Evolutionary conservation across 2,329 filamentous ascomycete species (phyloP), one percentile per base, ranked within the genome.

Genomic region (Cladophialophora immunda): DNA sequence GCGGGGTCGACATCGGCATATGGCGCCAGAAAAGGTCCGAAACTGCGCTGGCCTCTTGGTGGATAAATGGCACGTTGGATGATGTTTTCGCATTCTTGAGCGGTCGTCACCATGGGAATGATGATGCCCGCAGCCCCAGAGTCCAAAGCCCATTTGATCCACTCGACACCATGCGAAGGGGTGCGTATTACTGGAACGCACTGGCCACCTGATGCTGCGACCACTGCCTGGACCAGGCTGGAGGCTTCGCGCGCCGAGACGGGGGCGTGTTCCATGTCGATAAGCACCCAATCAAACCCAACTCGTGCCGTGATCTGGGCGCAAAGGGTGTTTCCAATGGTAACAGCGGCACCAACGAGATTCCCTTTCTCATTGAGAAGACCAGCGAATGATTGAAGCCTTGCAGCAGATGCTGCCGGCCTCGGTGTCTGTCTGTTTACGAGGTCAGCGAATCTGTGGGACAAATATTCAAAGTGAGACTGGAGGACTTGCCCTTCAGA

Each of bases 81-180:
- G 15, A 87, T 78, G 15, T 77, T 79, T 67, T 78, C 78, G 3
- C 84, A 84, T 67, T 87, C 85, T 22, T 84, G 81, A 7, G 81
- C 80, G 0, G 80, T 84, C 66, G 84, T 80, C 30, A 86, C 78
- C 7, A 86, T 76, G 3, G 84, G 85, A 3, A 86, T 84, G 25
- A 87, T 77, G 34, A 88, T 81, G 32, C 85, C 86, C 72, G 87
- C 85, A 7, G 86, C 86, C 41, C 86, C 86, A 53, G 84, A 77
- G 71, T 89, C 86, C 50, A 89, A 79, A 8, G 86, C 86, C 59
- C 86, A 79, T 74, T 88, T 88, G 66, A 88, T 84, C 85, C 87
- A 86, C 84, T 85, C 87, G 59, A 82, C 79, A 75, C 87, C 85
- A 60, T 86, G 86, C 27, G 84, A 84, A n/a, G 84, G 81, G 36